These are phyloP conservation scores for Articulospora tetracladia DNA, from an alignment of 495 filamentous ascomycete species.

Conservation along the genomic window DNA sequence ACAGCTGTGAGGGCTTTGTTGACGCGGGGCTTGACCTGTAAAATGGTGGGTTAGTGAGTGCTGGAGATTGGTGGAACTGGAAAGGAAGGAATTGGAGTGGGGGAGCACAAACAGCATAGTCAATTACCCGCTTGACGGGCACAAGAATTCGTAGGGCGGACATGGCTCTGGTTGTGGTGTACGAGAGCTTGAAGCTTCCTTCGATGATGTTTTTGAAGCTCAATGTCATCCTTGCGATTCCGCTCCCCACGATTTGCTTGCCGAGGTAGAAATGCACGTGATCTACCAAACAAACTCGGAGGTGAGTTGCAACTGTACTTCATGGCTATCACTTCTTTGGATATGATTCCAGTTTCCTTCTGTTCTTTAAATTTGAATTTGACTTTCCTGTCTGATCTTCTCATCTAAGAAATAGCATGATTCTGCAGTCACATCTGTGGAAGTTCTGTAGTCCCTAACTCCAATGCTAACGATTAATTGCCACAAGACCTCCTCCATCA, in stretches of 20 bases:
- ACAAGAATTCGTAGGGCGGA: constrained; percentile 88
- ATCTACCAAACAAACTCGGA: background rate
- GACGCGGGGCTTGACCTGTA: constrained; percentile 93
- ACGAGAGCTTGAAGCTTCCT: constrained; percentile 3
- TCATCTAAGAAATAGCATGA: background rate
- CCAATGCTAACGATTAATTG: background rate
- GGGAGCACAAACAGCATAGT: constrained; percentile 79
- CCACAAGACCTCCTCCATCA: background rate
- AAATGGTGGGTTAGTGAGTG: background rate
- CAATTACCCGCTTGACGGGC: constrained; percentile 95
- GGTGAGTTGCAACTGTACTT: too few species aligned
- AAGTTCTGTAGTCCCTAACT: background rate
- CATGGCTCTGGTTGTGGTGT: constrained; percentile 44
- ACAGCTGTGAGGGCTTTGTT: constrained; percentile 93
- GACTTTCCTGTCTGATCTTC: too few species aligned
- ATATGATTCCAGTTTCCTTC: background rate
- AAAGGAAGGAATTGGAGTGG: background rate
- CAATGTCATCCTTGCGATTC: background rate
- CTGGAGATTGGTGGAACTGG: background rate
- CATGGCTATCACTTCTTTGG: background rate
- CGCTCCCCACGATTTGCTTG: constrained; percentile 6
- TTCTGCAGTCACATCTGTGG: background rate
- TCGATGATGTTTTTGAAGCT: constrained; percentile 4
- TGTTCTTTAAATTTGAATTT: too few species aligned
- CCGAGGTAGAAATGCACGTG: constrained; percentile 4